Evolutionary conservation across 2,329 filamentous ascomycete species (phyloP).

Genomic region (Endothia cerciana): DNA sequence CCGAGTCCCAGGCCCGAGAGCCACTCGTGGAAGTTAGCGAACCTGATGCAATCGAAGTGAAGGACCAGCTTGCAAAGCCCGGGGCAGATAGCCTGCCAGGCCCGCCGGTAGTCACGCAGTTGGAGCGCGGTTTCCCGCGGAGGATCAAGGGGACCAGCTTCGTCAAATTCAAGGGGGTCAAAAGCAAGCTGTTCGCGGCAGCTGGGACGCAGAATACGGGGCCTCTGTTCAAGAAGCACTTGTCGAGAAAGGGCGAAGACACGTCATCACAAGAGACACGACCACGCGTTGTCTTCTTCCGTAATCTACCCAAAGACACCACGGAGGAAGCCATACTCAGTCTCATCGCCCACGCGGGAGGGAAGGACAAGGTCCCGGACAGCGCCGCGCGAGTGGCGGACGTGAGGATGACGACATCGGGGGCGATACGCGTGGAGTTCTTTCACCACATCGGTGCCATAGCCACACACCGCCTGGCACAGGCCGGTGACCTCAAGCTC

Average conservation of each 20-base stretch:
- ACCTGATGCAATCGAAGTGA: neutral
- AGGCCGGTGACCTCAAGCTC: neutral
- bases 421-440: slow-evolving; percentile 2
- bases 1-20: neutral
- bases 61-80: neutral
- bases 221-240: neutral
- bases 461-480: neutral
- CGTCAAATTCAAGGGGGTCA: neutral
- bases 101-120: neutral
- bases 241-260: neutral
- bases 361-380: neutral
- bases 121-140: neutral
- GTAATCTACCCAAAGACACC: neutral
- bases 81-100: neutral
- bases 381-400: neutral
- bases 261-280: neutral
- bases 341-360: neutral
- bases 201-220: neutral
- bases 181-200: neutral
- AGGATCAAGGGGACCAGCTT: neutral
- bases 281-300: neutral
- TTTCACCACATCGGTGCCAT: neutral
- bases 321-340: slow-evolving; percentile 1
- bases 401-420: neutral
- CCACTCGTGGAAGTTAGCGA: neutral